Conservation (phyloP, 345 rosid species). For the Lepidium aucheri region DNA sequence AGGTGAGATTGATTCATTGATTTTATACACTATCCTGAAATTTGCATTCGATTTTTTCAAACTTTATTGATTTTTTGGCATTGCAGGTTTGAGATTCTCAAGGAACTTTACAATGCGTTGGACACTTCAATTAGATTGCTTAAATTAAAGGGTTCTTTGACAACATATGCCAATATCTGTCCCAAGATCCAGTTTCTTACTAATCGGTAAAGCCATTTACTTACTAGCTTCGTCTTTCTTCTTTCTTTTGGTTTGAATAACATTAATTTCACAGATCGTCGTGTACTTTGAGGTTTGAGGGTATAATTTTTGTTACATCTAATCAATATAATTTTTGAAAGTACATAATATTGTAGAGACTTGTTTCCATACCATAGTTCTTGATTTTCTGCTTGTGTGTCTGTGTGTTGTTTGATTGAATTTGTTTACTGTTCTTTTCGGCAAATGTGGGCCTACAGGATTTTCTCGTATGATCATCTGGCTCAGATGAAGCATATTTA, state of each 20-base stretch:
- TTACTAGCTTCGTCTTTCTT: background rate
- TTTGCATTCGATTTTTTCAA: background rate
- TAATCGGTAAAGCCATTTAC: slow-evolving; percentile 41
- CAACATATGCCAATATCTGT: slow-evolving; percentile 48
- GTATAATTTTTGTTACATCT: background rate
- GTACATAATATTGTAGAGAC: background rate
- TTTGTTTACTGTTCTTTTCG: background rate
- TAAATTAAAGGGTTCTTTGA: slow-evolving; percentile 46
- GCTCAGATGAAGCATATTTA: slow-evolving; percentile 72
- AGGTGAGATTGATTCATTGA: slow-evolving; percentile 24
- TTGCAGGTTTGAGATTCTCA: slow-evolving; percentile 48
- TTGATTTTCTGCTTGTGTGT: background rate
- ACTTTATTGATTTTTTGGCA: background rate
- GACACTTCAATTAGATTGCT: slow-evolving; percentile 52
- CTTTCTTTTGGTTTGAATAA: background rate
- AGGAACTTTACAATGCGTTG: slow-evolving; percentile 50
- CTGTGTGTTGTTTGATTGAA: background rate
- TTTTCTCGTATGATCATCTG: slow-evolving; percentile 52
- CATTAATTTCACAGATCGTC: background rate
- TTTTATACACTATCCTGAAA: background rate
- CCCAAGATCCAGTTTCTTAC: slow-evolving; percentile 61
- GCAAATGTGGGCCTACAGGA: slow-evolving; percentile 35
- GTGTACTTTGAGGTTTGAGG: background rate
- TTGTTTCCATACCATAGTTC: background rate
- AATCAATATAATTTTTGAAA: background rate